Percentiles rank a stretch among this genome's conserved stretches.
phyloP scores from a whole-genome alignment of 2,329 filamentous ascomycete species.

The Bipolaris cookei region DNA sequence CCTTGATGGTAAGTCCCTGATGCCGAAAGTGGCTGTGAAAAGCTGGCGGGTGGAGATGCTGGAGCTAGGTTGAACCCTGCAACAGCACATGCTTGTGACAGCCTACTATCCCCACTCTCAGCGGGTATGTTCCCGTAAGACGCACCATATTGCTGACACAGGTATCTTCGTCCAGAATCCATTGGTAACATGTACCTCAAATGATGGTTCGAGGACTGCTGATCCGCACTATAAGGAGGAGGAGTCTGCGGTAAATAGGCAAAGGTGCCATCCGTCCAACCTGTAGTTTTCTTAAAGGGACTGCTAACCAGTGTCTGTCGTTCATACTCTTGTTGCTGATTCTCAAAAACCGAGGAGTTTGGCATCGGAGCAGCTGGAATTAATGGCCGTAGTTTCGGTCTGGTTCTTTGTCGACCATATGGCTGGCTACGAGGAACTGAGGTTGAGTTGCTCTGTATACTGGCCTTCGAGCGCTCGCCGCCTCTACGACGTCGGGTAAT shows the following conservation, averaged over 20 bases:
- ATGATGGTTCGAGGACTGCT: background rate
- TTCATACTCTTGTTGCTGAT: background rate
- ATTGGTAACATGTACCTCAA: background rate
- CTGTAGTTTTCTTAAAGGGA: too few species aligned
- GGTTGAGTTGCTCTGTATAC: background rate
- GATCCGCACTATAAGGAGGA: background rate
- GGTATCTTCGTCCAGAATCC: background rate
- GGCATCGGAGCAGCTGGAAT: background rate
- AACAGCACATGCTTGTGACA: background rate
- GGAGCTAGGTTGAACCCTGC: background rate
- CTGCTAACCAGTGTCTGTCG: too few species aligned
- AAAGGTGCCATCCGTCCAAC: too few species aligned
- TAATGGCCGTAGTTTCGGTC: background rate
- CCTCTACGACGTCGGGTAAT: background rate
- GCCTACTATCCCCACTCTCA: background rate
- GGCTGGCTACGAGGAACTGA: background rate
- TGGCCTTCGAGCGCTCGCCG: too few species aligned
- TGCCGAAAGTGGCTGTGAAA: background rate
- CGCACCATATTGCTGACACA: background rate
- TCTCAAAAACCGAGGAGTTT: background rate
- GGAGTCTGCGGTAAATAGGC: too few species aligned
- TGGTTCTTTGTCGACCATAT: background rate
- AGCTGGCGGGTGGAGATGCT: too few species aligned
- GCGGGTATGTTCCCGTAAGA: background rate
- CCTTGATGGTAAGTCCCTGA: background rate